Conservation (phyloP, 2,329 filamentous ascomycete genomes). For the Chaetomium globosum region DNA sequence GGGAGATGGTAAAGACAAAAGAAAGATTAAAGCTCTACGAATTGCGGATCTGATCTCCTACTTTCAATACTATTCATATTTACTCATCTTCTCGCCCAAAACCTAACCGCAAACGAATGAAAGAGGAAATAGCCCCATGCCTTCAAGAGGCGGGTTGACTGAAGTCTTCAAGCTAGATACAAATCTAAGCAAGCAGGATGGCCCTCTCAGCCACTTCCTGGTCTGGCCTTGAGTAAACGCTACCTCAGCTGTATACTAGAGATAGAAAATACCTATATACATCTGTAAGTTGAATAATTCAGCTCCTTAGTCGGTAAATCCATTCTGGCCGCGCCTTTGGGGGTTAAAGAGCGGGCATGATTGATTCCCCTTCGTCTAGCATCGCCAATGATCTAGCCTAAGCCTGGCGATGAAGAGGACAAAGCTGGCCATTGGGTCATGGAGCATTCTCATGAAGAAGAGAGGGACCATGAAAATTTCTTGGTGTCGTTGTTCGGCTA, state of each 20-base stretch:
- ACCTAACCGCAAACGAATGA: background rate
- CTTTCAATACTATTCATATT: background rate
- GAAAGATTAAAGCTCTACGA: background rate
- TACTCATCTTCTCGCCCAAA: background rate
- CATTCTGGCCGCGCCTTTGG: background rate
- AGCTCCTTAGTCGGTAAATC: background rate
- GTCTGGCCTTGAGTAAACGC: too few relatives aligned
- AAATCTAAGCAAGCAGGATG: background rate
- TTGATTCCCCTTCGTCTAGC: background rate
- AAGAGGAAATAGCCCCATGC: background rate
- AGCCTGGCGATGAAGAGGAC: background rate
- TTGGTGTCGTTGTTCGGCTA: background rate
- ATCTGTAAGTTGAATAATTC: background rate
- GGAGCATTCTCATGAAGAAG: background rate
- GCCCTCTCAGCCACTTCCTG: background rate
- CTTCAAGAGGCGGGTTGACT: background rate
- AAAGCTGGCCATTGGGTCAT: background rate
- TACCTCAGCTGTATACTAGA: background rate
- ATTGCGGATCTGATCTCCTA: background rate
- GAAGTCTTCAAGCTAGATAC: background rate
- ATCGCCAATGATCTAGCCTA: too few relatives aligned
- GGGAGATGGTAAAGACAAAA: background rate
- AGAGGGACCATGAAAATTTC: too few relatives aligned
- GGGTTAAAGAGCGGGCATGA: background rate
- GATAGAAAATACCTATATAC: background rate